Conservation (phyloP, 1,284 basidiomycete genomes). For the Pascua sp. region DNA sequence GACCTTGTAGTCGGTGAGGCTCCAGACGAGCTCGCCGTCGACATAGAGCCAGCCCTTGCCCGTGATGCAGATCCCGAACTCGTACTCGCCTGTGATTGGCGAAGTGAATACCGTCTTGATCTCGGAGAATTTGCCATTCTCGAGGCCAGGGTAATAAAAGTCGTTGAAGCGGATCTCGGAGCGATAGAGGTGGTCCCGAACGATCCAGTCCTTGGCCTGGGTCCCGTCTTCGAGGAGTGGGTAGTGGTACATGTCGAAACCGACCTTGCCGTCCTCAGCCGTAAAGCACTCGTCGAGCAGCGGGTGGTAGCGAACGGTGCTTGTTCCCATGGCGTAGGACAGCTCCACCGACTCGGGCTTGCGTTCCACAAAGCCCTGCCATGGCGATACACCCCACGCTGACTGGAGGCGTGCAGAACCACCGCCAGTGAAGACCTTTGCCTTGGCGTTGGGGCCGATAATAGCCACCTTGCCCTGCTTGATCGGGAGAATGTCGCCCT, state of each 20-base stretch:
- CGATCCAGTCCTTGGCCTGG: conserved; percentile 7
- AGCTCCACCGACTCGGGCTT: conserved; percentile 39
- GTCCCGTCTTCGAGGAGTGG: conserved; percentile 17
- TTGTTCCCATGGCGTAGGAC: conserved; percentile 51
- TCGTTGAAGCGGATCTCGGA: conserved; percentile 25
- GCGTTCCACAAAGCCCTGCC: conserved; percentile 55
- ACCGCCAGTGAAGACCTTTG: conserved; percentile 57
- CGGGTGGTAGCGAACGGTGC: conserved; percentile 22
- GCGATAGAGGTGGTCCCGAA: conserved; percentile 3
- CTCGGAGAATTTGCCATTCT: conserved; percentile 18
- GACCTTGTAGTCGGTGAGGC: conserved; percentile 58
- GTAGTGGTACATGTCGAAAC: conserved; percentile 29
- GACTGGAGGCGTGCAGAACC: conserved; percentile 55
- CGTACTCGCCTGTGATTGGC: conserved; percentile 21
- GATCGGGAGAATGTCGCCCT: conserved; percentile 20
- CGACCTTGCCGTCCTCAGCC: conserved; percentile 17
- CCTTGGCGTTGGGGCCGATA: conserved; percentile 60
- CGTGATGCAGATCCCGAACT: conserved; percentile 28
- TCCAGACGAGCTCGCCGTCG: conserved; percentile 59
- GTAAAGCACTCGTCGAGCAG: conserved; percentile 22
- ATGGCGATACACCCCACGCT: conserved; percentile 55
- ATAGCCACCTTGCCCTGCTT: conserved; percentile 52
- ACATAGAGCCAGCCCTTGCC: conserved; percentile 55
- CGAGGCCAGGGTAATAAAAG: conserved; percentile 20
- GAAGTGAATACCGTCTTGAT: conserved; percentile 22